A percentile compares a stretch with the other conserved stretches of the same genome.
These are phyloP conservation scores for Exophiala spinifera DNA, from an alignment of 2,329 filamentous ascomycete species.

Conservation along the genomic window DNA sequence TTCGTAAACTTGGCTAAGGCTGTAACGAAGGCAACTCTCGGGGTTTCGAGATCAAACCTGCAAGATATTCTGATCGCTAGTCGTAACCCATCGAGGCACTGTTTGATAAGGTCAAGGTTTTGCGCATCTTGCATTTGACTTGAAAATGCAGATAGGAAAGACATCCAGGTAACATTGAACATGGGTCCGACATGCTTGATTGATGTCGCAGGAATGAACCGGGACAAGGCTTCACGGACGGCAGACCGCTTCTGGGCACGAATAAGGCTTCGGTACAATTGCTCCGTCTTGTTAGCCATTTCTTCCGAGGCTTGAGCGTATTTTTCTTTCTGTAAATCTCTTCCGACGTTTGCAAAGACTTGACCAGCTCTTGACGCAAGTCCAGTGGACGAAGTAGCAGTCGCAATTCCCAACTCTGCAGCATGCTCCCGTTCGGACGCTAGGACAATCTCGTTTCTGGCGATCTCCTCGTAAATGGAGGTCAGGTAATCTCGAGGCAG, in stretches of 20 bases:
- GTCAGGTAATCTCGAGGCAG: slow-evolving; percentile 88
- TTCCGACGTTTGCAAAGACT: slow-evolving; percentile 84
- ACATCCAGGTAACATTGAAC: slow-evolving; percentile 99
- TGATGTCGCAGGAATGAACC: slow-evolving; percentile 87
- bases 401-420: slow-evolving; percentile 67
- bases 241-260: slow-evolving; percentile 82
- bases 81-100: slow-evolving; percentile 94
- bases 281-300: slow-evolving; percentile 75
- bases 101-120: slow-evolving; percentile 84
- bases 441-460: slow-evolving; percentile 85
- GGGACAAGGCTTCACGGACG: slow-evolving; percentile 62
- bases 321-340: slow-evolving; percentile 87
- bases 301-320: slow-evolving; percentile 95
- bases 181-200: slow-evolving; percentile 95
- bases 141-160: slow-evolving; percentile 90
- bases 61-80: slow-evolving; percentile 91
- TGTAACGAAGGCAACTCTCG: slow-evolving; percentile 89
- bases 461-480: slow-evolving; percentile 89
- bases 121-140: slow-evolving; percentile 91
- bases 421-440: slow-evolving; percentile 88
- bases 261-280: slow-evolving; percentile 90
- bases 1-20: slow-evolving; percentile 92
- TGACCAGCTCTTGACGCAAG: slow-evolving; percentile 82
- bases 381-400: slow-evolving; percentile 59
- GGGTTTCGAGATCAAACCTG: slow-evolving; percentile 88